Percentiles rank a stretch among this genome's conserved stretches.
phyloP scores from a whole-genome alignment of 139 green algal genomes.

The Closterium sp. region DNA sequence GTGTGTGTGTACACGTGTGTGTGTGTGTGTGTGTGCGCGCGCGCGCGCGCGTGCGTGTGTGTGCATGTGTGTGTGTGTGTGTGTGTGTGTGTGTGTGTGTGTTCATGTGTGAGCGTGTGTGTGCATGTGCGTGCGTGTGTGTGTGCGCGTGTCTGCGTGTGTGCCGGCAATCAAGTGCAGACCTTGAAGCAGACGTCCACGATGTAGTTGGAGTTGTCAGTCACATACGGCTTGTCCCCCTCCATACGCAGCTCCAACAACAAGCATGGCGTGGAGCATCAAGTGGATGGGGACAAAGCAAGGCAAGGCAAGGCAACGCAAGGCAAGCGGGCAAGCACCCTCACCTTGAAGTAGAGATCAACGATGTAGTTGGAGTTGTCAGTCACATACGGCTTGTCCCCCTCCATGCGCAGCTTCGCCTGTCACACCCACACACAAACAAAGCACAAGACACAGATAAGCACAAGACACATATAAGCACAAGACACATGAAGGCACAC shows the following conservation, averaged over 20 bases:
- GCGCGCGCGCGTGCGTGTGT: no score
- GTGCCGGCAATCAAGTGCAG: no score
- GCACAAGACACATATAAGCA: not conserved
- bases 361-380: conserved; percentile 99
- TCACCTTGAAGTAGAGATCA: conserved; percentile 90
- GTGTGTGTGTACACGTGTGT: no score
- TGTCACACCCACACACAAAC: conserved; percentile 11
- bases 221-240: conserved; percentile 93
- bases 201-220: conserved; percentile 99
- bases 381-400: conserved; percentile 94
- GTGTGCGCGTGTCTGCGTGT: no score
- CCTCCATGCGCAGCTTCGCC: conserved; percentile 62
- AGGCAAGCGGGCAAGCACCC: not conserved
- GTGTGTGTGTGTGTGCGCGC: no score
- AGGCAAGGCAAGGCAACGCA: not conserved
- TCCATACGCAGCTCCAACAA: conserved; percentile 63
- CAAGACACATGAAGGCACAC: not conserved
- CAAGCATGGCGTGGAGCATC: no score
- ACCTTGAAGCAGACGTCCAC: conserved; percentile 95
- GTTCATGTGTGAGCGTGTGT: no score
- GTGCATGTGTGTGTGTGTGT: no score
- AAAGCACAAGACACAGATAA: not conserved
- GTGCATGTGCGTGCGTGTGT: no score
- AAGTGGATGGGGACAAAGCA: not conserved
- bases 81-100: no score